Evolutionary conservation across 2,329 filamentous ascomycete genomes (phyloP).

Genomic region (Penicillium palitans): DNA sequence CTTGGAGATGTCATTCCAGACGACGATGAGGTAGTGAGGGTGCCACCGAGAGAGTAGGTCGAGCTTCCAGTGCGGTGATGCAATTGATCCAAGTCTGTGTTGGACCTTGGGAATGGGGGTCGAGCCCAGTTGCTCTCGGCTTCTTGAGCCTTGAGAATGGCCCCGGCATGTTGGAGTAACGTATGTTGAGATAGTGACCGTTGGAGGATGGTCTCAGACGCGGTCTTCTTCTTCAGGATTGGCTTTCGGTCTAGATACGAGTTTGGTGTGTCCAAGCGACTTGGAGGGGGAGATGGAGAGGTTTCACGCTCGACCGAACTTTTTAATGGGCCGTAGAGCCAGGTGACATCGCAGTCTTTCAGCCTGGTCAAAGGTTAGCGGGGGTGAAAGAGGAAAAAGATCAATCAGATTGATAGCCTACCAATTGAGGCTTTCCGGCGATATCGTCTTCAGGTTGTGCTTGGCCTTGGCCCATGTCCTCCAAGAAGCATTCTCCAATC

Average conservation of each 20-base stretch:
- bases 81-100: constrained; percentile 69
- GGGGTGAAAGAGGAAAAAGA: background rate
- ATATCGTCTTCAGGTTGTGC: constrained; percentile 80
- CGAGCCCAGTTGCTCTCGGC: constrained; percentile 57
- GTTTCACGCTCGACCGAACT: constrained; percentile 54
- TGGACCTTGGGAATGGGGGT: constrained; percentile 59
- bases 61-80: constrained; percentile 61
- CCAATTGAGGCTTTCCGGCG: constrained; percentile 92
- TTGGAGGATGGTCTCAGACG: constrained; percentile 93
- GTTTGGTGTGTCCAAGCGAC: constrained; percentile 59
- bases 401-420: constrained; percentile 47
- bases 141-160: constrained; percentile 80
- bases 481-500: constrained; percentile 96
- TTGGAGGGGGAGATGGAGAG: constrained; percentile 49
- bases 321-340: constrained; percentile 92
- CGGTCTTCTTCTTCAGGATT: constrained; percentile 93
- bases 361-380: constrained; percentile 61
- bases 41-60: constrained; percentile 51
- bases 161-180: constrained; percentile 83
- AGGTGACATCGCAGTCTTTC: constrained; percentile 96
- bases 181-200: constrained; percentile 85
- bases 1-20: constrained; percentile 68
- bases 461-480: constrained; percentile 94
- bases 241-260: constrained; percentile 79
- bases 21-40: constrained; percentile 66